Evolutionary conservation across 192 early-diverging fungal genomes (phyloP), one percentile per base, ranked within the genome.

Genomic region (Dissophora ornata): DNA sequence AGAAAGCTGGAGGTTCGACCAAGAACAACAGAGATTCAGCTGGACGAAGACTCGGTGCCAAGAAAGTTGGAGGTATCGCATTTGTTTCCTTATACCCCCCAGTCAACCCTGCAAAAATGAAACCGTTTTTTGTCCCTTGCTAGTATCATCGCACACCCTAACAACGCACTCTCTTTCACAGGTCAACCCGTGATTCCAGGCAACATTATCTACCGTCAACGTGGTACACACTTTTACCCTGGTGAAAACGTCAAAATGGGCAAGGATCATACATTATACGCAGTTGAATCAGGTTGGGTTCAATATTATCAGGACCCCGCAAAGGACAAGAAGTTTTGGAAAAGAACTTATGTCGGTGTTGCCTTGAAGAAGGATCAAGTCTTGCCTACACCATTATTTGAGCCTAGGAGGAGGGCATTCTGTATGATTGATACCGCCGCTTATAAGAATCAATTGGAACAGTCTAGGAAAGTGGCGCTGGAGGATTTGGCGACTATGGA

Each of bases 191-290:
- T 93, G 22, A 81, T 90, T 41, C 83, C 90, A 1, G 93, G 93
- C 29, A 90, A 92, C 69, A 93, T 94, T 55, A 89, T 94, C 67
- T 88, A 92, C 42, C 88, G 93, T 66, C 93, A 94, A 69, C 81
- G 90, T 53, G 93, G 93, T 6, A 93, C 90, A 50, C 82, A 86
- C 61, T 93, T 93, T 66, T 89, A 90, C 52, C 88, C 93, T 10
- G 93, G 93, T 16, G 90, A 92, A 64, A 87, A 94, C 64, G 92
- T 89, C 26, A 88, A 85, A 15, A 88, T 91, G 52, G 93, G 93
- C 60, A 89, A 89, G 64, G 93, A 94, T 79, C 90, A 90, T 77
- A 94, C 93, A 18, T 65, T 93, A 42, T 93, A 75, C 74, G 93
- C 93, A 16, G 57, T 88, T 30, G 81, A 87, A 42, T 87, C 90